Conservation (phyloP, 2,329 filamentous ascomycete species). For the Lachnellula occidentalis region DNA sequence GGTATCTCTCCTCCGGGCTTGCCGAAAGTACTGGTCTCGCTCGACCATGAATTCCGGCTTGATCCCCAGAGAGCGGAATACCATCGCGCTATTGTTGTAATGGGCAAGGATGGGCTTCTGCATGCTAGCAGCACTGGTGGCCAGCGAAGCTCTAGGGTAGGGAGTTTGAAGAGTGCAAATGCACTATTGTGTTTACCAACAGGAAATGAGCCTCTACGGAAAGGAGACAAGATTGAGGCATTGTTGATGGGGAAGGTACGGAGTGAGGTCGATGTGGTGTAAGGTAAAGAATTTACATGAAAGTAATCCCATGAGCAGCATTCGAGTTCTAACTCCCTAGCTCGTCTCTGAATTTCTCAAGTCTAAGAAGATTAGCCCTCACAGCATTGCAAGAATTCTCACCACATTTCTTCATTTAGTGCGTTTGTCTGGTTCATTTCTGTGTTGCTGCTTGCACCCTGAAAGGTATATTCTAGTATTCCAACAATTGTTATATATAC, state of each 20-base stretch:
- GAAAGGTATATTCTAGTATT: too few relatives aligned
- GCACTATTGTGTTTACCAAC: slow-evolving; percentile 72
- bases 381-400: too few relatives aligned
- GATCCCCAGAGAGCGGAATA: slow-evolving; percentile 81
- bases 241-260: slow-evolving; percentile 61
- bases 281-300: neutral
- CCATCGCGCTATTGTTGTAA: slow-evolving; percentile 73
- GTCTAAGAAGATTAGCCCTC: too few relatives aligned
- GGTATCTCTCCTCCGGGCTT: slow-evolving; percentile 66
- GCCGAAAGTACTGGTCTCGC: slow-evolving; percentile 62
- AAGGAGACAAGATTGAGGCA: slow-evolving; percentile 69
- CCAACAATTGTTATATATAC: too few relatives aligned
- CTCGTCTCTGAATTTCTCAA: neutral
- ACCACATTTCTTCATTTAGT: too few relatives aligned
- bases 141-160: slow-evolving; percentile 84
- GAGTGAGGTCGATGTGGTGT: slow-evolving; percentile 18
- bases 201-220: slow-evolving; percentile 56
- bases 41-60: slow-evolving; percentile 67
- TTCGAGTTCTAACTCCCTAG: neutral
- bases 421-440: too few relatives aligned
- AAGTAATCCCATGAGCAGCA: neutral
- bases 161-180: slow-evolving; percentile 85
- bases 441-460: too few relatives aligned
- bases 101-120: slow-evolving; percentile 60
- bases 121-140: slow-evolving; percentile 78